Evolutionary conservation across 2,329 filamentous ascomycete genomes (phyloP), one percentile per base, ranked within the genome.

Genomic region (Aspergillaceae sp.): DNA sequence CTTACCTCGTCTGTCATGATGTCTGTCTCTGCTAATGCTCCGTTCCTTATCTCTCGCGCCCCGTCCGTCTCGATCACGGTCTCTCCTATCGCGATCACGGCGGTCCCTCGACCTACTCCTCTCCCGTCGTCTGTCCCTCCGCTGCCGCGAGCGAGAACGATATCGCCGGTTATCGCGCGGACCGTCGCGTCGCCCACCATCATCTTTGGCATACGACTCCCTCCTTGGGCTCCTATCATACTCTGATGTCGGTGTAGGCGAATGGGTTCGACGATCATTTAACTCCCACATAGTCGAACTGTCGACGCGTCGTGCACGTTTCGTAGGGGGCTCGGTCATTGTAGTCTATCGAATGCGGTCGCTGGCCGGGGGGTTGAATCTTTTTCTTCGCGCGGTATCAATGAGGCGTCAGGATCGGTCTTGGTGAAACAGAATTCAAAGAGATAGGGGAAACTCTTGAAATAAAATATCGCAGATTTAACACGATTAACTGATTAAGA

Each of bases 241-340:
- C 7, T 58, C 59, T 45, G 56, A 52, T 26, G 57, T 61, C 45
- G 54, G 46, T 30, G 61, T 66, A 36, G 55, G 51, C 6, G 55
- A 55, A 33, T 56, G 57, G 29, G 56, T 52, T 29, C 51, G 55
- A 19, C 55, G 60, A 36, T 69, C 64, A 44, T 66, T 63, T 47
- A 62, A 58, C 51, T 84, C 80, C 77, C 79, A 80, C 74, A 79
- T 80, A 44, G 77, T 72, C 43, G 75, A 75, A 63, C 75, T 79
- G 54, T 83, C 80, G n/a, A 71, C 71, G 41, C 71, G 65, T 48
- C 73, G 70, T 19, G 72, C 61, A 43, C 75, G 74, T 59, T 76
- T 77, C 44, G 72, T 63, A 49, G 76, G 69, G 53, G 72, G 73
- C 55, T 78, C 76, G 27, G 74, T 64, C 77, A 79, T 79, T 42